These are phyloP conservation scores for Magnolia changhungtana DNA, from an alignment of 164 flowering plant species.

Conservation along the genomic window DNA sequence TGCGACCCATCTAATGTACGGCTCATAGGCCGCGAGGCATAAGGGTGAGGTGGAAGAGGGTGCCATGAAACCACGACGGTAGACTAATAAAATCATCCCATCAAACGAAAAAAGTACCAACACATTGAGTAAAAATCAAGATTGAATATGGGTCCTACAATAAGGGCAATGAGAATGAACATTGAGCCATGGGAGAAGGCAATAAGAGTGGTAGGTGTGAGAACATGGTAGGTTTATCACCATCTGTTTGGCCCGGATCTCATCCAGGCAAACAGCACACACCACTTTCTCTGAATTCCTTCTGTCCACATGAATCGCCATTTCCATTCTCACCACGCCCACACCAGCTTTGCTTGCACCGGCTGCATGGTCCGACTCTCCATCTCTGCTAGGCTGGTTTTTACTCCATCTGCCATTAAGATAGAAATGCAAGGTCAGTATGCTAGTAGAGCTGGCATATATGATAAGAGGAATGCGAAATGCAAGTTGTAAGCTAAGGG, in stretches of 20 bases:
- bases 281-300: conserved; percentile 20
- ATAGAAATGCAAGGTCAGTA: neutral
- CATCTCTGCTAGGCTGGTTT: neutral
- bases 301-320: conserved; percentile 1
- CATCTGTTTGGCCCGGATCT: conserved; percentile 12
- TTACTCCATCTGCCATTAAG: conserved; percentile 11
- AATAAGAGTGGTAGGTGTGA: conserved; percentile 30
- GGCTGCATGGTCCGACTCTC: neutral
- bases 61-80: too few species aligned
- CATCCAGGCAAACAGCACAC: conserved; percentile 34
- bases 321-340: neutral
- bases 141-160: conserved; percentile 22
- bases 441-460: neutral
- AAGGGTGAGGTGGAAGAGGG: too few species aligned
- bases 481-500: too few species aligned
- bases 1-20: too few species aligned
- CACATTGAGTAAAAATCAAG: neutral
- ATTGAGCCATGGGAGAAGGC: conserved; percentile 32
- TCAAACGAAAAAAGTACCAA: too few species aligned
- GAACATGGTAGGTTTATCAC: conserved; percentile 27
- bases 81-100: too few species aligned
- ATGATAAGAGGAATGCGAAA: too few species aligned
- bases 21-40: too few species aligned
- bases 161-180: conserved; percentile 33
- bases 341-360: neutral